Conservation (phyloP, 2,329 filamentous ascomycete species). For the Chaetomiaceae sp. region DNA sequence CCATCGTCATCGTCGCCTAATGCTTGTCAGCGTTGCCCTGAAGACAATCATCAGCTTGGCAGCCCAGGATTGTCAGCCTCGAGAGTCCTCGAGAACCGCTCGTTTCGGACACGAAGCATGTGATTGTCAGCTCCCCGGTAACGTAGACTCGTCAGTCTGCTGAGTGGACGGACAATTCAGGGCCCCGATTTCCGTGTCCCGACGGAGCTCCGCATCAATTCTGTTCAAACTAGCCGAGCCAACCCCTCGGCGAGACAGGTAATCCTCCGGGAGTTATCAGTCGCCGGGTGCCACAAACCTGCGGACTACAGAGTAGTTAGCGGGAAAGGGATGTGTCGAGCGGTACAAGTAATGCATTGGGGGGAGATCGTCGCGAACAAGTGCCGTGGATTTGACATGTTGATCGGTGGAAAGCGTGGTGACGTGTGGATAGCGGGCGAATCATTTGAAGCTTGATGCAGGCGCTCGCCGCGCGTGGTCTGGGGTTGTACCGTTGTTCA, state of each 20-base stretch:
- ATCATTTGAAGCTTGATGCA: constrained; percentile 3
- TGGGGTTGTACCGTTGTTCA: neutral
- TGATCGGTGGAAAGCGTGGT: constrained; percentile 11
- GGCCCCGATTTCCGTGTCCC: no score
- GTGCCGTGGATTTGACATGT: constrained; percentile 15
- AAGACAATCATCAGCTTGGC: neutral
- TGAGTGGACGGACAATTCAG: neutral
- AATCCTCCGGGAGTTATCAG: no score
- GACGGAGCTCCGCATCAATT: no score
- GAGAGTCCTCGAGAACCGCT: constrained; percentile 10
- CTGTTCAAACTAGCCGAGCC: neutral
- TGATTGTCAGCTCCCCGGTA: neutral
- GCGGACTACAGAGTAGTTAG: no score
- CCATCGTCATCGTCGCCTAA: neutral
- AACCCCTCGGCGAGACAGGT: neutral
- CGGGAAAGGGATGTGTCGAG: constrained; percentile 1
- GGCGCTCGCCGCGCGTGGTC: constrained; percentile 3
- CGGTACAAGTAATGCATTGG: constrained; percentile 17
- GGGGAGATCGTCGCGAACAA: constrained; percentile 18
- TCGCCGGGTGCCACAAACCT: no score
- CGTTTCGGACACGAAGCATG: neutral
- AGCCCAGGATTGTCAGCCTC: neutral
- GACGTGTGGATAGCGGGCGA: neutral
- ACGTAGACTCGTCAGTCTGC: no score
- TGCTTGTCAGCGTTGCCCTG: neutral